Evolutionary conservation across 495 filamentous ascomycete species (phyloP).

Genomic region (Podospora appendiculata): DNA sequence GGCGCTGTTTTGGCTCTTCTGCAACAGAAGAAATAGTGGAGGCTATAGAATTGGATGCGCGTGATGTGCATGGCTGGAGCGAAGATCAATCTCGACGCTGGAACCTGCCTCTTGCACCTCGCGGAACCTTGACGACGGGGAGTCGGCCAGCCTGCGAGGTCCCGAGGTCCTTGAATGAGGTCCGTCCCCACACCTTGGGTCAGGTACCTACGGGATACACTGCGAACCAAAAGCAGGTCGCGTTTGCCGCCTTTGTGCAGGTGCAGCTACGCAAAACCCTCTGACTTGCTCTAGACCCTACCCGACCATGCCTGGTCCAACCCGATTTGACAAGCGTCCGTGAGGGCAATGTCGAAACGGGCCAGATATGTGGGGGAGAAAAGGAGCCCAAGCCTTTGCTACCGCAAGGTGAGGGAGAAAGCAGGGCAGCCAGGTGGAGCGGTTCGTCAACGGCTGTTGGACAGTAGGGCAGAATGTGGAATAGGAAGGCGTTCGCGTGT

Average conservation of each 20-base stretch:
- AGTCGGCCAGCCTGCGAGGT: too few relatives aligned
- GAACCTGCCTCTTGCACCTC: conserved; percentile 9
- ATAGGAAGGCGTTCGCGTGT: too few relatives aligned
- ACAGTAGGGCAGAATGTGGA: too few relatives aligned
- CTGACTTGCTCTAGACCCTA: neutral
- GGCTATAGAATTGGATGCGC: conserved; percentile 10
- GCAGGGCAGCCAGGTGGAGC: too few relatives aligned
- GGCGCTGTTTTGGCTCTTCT: neutral
- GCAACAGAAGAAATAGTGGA: neutral
- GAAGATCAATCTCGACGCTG: conserved; percentile 16
- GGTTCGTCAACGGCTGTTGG: too few relatives aligned
- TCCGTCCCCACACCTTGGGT: too few relatives aligned
- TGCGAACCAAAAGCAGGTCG: too few relatives aligned
- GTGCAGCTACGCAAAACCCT: too few relatives aligned
- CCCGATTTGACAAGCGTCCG: conserved; percentile 6
- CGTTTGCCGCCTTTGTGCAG: too few relatives aligned
- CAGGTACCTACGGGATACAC: too few relatives aligned
- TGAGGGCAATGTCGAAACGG: conserved; percentile 13
- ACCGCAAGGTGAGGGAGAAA: neutral
- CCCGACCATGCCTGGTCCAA: neutral
- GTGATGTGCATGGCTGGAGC: conserved; percentile 16
- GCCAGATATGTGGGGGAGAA: neutral
- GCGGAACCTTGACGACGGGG: neutral
- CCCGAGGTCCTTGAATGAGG: too few relatives aligned
- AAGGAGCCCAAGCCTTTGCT: too few relatives aligned